Percentiles rank a stretch among this genome's conserved stretches.
Conservation (phyloP, 306 rosid species). For the Castanea sativa region DNA sequence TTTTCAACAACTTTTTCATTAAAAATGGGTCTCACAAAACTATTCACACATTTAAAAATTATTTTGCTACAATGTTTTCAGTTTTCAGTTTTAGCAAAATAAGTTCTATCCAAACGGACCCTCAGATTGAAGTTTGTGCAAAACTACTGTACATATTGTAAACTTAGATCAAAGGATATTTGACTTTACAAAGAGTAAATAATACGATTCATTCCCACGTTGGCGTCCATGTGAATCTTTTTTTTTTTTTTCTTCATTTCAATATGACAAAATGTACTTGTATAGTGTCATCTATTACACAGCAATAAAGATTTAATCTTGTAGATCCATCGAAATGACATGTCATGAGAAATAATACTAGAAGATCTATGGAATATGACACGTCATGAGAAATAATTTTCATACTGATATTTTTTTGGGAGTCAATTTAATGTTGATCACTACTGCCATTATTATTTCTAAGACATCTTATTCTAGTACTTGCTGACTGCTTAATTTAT, state of each 20-base stretch:
- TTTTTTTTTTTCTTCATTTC: constrained; percentile 9
- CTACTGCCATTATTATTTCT: not conserved
- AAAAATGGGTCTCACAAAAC: too few species aligned
- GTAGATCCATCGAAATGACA: not conserved
- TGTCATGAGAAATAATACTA: not conserved
- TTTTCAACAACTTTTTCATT: too few species aligned
- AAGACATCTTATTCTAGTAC: not conserved
- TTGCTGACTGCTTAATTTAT: not conserved
- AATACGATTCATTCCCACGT: constrained; percentile 21
- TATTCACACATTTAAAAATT: too few species aligned
- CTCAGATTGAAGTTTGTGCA: constrained; percentile 30
- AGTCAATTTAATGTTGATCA: not conserved
- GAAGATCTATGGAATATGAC: constrained; percentile 4
- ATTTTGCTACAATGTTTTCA: too few species aligned
- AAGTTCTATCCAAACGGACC: too few species aligned
- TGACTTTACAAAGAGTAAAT: constrained; percentile 21
- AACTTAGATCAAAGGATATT: constrained; percentile 17
- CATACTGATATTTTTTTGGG: not conserved
- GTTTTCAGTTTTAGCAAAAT: too few species aligned
- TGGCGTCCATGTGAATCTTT: constrained; percentile 20
- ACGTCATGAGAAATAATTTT: not conserved
- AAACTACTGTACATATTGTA: constrained; percentile 47
- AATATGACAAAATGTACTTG: constrained; percentile 21
- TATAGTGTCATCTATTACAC: constrained; percentile 20
- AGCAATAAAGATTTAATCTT: constrained; percentile 24